Conservation (phyloP, 345 rosid species). For the Rhodomyrtus tomentosa region DNA sequence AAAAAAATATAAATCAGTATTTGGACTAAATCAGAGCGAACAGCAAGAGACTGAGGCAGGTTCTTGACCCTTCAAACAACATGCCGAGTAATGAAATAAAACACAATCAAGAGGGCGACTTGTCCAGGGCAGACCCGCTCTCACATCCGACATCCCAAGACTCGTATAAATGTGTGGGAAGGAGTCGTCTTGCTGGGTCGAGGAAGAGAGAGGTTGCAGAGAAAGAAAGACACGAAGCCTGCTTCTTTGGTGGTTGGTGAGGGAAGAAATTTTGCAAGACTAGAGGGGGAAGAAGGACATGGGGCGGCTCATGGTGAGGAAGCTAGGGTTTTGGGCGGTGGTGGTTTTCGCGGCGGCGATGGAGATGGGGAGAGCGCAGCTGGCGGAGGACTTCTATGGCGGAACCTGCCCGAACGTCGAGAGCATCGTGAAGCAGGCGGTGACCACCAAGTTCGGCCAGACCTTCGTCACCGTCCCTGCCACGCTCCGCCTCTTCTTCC, state of each 20-base stretch:
- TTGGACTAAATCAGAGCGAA: not conserved
- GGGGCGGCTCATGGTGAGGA: not conserved
- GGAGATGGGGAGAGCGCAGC: constrained; percentile 28
- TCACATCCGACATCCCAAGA: not conserved
- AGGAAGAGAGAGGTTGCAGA: not conserved
- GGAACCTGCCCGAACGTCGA: constrained; percentile 56
- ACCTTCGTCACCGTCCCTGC: constrained; percentile 59
- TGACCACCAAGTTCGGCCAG: constrained; percentile 41
- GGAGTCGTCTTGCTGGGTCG: not conserved
- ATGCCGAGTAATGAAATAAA: not conserved
- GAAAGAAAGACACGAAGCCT: not conserved
- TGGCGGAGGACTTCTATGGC: constrained; percentile 45
- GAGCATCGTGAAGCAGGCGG: constrained; percentile 41
- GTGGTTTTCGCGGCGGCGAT: constrained; percentile 4
- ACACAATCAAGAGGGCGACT: not conserved
- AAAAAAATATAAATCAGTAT: not conserved
- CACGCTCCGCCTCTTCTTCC: constrained; percentile 84
- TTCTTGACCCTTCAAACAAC: not conserved
- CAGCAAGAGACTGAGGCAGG: not conserved
- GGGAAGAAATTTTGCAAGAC: not conserved
- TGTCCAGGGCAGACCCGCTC: not conserved
- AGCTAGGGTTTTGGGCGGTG: not conserved
- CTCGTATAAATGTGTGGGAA: not conserved
- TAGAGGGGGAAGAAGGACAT: not conserved
- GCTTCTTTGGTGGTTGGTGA: not conserved